These are phyloP conservation scores for Candolleomyces aberdarensis DNA, from an alignment of 768 basidiomycete genomes.

Conservation along the genomic window DNA sequence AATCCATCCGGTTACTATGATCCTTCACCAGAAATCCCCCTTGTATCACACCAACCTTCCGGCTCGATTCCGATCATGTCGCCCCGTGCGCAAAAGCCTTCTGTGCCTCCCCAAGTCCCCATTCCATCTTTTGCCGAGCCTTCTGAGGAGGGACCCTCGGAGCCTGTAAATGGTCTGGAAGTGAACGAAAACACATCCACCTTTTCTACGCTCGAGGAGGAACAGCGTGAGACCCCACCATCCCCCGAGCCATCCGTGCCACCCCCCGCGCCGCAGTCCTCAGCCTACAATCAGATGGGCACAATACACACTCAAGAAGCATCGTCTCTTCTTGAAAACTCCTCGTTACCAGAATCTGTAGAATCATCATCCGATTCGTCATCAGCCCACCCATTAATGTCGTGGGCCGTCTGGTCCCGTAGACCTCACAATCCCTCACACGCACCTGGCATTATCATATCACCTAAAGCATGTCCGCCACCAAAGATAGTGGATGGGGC, in stretches of 20 bases:
- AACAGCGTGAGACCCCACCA: background rate
- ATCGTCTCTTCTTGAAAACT: slow-evolving; percentile 7
- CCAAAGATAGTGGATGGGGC: slow-evolving; percentile 54
- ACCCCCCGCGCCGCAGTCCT: slow-evolving; percentile 7
- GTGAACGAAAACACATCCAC: background rate
- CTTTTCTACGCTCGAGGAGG: background rate
- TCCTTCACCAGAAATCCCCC: slow-evolving; percentile 9
- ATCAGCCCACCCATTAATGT: slow-evolving; percentile 13
- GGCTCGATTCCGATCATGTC: background rate
- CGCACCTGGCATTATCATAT: slow-evolving; percentile 73
- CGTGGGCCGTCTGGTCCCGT: slow-evolving; percentile 72
- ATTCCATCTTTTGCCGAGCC: background rate
- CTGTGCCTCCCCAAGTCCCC: background rate
- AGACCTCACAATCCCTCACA: slow-evolving; percentile 59
- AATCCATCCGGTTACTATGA: background rate
- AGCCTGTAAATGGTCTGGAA: background rate
- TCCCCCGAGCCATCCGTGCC: slow-evolving; percentile 1
- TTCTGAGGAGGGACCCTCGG: background rate
- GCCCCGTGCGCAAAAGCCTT: background rate
- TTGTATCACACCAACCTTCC: background rate
- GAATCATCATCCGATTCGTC: slow-evolving; percentile 9
- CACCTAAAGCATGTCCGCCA: slow-evolving; percentile 60
- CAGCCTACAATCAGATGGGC: slow-evolving; percentile 25
- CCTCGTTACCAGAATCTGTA: slow-evolving; percentile 10
- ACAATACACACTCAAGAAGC: slow-evolving; percentile 18